phyloP scores from a whole-genome alignment of 2,329 filamentous ascomycete genomes.

The Colletotrichum orchidophilum region DNA sequence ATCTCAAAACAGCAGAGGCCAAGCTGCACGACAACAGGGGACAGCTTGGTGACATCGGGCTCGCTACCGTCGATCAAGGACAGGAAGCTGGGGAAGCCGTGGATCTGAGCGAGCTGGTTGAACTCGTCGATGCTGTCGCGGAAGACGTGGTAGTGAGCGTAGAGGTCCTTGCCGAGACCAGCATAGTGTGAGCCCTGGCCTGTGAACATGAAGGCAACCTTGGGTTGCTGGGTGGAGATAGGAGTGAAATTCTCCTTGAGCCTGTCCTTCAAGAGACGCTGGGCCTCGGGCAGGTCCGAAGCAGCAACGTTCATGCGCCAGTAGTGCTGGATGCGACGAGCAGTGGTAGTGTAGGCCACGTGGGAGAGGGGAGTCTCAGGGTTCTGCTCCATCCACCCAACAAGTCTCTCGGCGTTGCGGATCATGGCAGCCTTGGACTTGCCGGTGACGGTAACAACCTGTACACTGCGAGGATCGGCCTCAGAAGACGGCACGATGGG shows the following conservation, averaged over 20 bases:
- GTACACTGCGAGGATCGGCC: slow-evolving; percentile 62
- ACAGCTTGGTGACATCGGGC: slow-evolving; percentile 53
- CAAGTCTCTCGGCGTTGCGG: slow-evolving; percentile 64
- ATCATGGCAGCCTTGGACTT: slow-evolving; percentile 66
- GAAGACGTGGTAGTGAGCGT: slow-evolving; percentile 57
- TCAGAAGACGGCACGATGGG: slow-evolving; percentile 57
- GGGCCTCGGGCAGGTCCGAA: slow-evolving; percentile 52
- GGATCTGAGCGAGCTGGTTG: slow-evolving; percentile 58
- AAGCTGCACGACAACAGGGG: slow-evolving; percentile 63
- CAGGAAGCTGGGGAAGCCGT: slow-evolving; percentile 66
- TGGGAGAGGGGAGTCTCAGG: slow-evolving; percentile 63
- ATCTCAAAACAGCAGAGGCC: slow-evolving; percentile 65
- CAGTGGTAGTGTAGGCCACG: slow-evolving; percentile 75
- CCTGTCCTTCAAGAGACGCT: slow-evolving; percentile 51
- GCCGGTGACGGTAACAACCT: slow-evolving; percentile 68
- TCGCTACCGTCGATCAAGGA: slow-evolving; percentile 55
- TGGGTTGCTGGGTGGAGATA: slow-evolving; percentile 54
- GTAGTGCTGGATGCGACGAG: slow-evolving; percentile 64
- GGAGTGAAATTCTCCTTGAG: slow-evolving; percentile 52
- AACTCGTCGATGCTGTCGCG: slow-evolving; percentile 66
- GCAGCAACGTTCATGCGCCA: slow-evolving; percentile 55
- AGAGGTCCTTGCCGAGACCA: slow-evolving; percentile 62
- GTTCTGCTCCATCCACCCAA: slow-evolving; percentile 62
- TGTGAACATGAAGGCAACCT: slow-evolving; percentile 64
- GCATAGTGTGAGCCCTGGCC: slow-evolving; percentile 65